Percentiles rank a stretch among this genome's conserved stretches.
Conservation (phyloP, 176 grass and related monocot genomes). For the Triticum turgidum region DNA sequence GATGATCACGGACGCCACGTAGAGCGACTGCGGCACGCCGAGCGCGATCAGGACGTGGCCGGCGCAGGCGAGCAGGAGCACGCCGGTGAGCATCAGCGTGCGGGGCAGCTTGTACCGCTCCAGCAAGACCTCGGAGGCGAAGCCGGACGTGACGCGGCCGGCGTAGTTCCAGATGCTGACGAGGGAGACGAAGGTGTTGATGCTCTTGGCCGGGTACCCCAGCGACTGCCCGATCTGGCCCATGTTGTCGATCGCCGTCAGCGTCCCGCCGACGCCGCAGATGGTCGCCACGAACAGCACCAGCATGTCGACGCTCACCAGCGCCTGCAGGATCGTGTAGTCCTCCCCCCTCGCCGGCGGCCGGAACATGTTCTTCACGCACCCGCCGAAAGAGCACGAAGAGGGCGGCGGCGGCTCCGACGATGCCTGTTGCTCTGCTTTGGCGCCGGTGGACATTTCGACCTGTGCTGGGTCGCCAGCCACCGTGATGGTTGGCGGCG, state of each 20-base stretch:
- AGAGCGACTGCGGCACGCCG: conserved; percentile 34
- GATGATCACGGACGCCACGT: conserved; percentile 36
- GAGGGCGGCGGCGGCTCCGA: background rate
- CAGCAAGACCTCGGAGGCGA: background rate
- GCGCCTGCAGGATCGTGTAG: conserved; percentile 73
- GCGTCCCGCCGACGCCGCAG: conserved; percentile 49
- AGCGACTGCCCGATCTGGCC: conserved; percentile 62
- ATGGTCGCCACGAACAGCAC: conserved; percentile 50
- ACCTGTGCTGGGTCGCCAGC: background rate
- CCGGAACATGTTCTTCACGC: conserved; percentile 14
- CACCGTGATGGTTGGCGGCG: background rate
- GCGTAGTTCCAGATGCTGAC: conserved; percentile 38
- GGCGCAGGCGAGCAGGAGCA: conserved; percentile 47
- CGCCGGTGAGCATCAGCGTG: conserved; percentile 24
- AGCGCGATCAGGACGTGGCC: conserved; percentile 55
- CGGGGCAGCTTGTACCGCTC: conserved; percentile 32
- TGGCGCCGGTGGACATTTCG: background rate
- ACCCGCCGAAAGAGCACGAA: background rate
- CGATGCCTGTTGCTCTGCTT: background rate
- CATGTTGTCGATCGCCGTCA: conserved; percentile 73
- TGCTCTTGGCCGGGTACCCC: conserved; percentile 45
- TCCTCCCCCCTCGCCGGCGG: conserved; percentile 64
- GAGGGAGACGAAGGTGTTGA: conserved; percentile 30
- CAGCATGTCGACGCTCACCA: conserved; percentile 81
- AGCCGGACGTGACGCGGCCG: conserved; percentile 5